Percentiles rank a stretch among this genome's conserved stretches.
phyloP scores from a whole-genome alignment of 2,329 filamentous ascomycete species.

The Sarocladium strictum region DNA sequence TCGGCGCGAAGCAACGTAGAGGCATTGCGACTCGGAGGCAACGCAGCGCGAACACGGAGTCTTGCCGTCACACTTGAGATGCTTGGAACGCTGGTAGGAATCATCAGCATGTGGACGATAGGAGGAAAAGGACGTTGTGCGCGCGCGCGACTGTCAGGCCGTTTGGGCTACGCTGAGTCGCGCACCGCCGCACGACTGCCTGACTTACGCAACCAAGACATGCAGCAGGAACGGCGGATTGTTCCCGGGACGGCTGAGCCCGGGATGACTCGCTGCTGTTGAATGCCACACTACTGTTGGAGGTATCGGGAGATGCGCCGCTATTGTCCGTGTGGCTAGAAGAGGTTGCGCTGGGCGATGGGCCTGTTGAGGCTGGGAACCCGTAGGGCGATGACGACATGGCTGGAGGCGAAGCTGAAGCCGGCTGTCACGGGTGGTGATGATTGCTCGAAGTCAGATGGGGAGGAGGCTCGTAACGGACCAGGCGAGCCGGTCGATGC shows the following conservation, averaged over 20 bases:
- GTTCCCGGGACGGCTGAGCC: constrained; percentile 1
- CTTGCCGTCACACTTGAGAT: constrained; percentile 70
- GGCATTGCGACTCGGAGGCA: constrained; percentile 52
- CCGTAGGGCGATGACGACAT: constrained; percentile 3
- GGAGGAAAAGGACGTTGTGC: neutral
- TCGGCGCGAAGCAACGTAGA: constrained; percentile 68
- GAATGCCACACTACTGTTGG: constrained; percentile 7
- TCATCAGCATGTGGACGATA: constrained; percentile 1
- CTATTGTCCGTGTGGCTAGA: constrained; percentile 5
- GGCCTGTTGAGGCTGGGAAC: neutral
- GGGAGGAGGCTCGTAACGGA: neutral
- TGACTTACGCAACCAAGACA: constrained; percentile 7
- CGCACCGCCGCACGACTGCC: neutral
- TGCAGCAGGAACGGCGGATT: constrained; percentile 4
- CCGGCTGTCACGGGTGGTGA: neutral
- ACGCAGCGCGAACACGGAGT: constrained; percentile 65
- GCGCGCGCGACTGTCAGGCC: neutral
- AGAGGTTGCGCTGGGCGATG: constrained; percentile 2
- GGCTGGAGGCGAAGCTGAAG: neutral
- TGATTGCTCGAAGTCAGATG: neutral
- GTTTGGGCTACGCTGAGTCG: neutral
- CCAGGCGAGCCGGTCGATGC: neutral
- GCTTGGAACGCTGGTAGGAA: constrained; percentile 47
- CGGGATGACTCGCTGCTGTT: constrained; percentile 1
- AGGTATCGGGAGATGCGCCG: constrained; percentile 6